These are phyloP conservation scores for Komagataella pseudopastoris DNA, from an alignment of 805 yeast species.

Conservation along the genomic window DNA sequence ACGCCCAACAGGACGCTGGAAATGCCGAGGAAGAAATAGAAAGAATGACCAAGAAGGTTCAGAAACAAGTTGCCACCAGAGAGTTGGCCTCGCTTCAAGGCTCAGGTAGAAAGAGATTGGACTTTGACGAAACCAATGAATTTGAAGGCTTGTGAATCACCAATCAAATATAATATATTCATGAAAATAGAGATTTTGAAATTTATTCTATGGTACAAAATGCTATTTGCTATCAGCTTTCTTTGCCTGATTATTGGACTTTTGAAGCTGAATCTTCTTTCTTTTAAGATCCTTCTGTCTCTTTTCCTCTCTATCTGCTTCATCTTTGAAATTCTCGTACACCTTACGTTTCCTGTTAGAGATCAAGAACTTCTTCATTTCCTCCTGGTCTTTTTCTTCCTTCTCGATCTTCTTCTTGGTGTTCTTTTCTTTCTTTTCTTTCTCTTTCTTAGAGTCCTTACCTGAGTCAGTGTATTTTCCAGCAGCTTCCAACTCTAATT, in stretches of 20 bases:
- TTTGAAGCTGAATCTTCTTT: constrained; percentile 59
- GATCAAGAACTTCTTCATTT: constrained; percentile 94
- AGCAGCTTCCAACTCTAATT: constrained; percentile 80
- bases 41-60: constrained; percentile 78
- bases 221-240: background rate
- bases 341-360: constrained; percentile 88
- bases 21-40: constrained; percentile 86
- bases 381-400: constrained; percentile 70
- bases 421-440: constrained; percentile 23
- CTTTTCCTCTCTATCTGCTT: constrained; percentile 69
- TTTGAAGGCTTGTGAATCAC: background rate
- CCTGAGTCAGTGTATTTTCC: constrained; percentile 64
- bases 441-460: constrained; percentile 14
- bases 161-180: too few species aligned
- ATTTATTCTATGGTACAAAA: background rate
- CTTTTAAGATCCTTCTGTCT: constrained; percentile 55
- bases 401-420: constrained; percentile 29
- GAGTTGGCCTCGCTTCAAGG: constrained; percentile 56
- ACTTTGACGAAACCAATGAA: constrained; percentile 47
- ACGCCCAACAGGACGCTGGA: constrained; percentile 69
- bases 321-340: constrained; percentile 91
- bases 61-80: constrained; percentile 66
- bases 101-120: constrained; percentile 61
- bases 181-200: background rate
- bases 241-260: constrained; percentile 36